Base-by-base conservation (phyloP, 179 eudicot species). In the Spinacia oleracea region DNA sequence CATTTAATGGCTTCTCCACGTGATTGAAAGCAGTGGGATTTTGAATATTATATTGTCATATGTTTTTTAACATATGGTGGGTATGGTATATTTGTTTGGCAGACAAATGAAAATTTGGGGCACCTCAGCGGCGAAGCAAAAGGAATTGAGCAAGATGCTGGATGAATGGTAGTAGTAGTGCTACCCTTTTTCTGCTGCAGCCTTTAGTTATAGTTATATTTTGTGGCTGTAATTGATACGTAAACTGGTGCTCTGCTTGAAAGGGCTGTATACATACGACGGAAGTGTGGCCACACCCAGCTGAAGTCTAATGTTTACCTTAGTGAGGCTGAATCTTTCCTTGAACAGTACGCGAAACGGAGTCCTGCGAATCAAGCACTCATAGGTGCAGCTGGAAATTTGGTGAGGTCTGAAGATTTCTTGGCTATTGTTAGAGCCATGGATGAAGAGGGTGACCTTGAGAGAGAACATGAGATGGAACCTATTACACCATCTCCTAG, bases 161-260 rank as follows among this genome's bases (percentile, higher is more conserved):
- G 99, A 96, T 84, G 99, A 96, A 84, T 96, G 99, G 99, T 96
- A 95, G 53, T 95, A 97, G 98, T 95, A 96, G 56, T 79, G 51
- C 34, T 43, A 60, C 35, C 60, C 8, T 77, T 60, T n/a, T 35
- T 48, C 12, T 51, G 29, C 11, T 65, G 9, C 20, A 71, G 31
- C 50, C 71, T 35, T 25, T 74, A n/a, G 34, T 50, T 18, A 55
- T 60, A 40, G 6, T 77, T 14, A 77, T 14, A 42, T 32, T 53
- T 72, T 63, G n/a, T 68, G 14, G 56, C 20, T 32, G 58, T 15
- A 72, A 25, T 72, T 65, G 55, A 79, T 29, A 79, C 75, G 40
- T 78, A 51, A 59, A 23, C 10, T n/a, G n/a, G 27, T 69, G 58
- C 46, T 80, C 59, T 69, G n/a, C 46, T 79, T 77, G 71, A 60